A percentile compares a stretch with the other conserved stretches of the same genome.
Conservation (phyloP, 257 asterid genomes). For the Primulina tabacum region DNA sequence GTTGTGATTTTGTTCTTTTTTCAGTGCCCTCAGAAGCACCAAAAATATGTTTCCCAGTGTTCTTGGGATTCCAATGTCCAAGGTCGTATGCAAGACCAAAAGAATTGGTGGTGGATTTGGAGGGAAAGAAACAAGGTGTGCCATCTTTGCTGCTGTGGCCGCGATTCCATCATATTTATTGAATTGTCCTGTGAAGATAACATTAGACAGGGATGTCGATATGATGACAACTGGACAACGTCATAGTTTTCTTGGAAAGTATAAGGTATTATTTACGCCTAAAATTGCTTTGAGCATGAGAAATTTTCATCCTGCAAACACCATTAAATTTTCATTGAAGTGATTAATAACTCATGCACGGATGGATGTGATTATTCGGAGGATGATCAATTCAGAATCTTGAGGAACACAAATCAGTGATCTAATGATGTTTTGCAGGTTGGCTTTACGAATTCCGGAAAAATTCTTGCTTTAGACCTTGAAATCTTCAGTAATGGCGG, state of each 20-base stretch:
- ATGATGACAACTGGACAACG: conserved; percentile 95
- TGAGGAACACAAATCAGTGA: conserved; percentile 10
- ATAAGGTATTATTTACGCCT: conserved; percentile 52
- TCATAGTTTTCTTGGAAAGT: conserved; percentile 91
- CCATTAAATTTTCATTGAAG: neutral
- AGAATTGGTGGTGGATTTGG: conserved; percentile 99
- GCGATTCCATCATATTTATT: conserved; percentile 86
- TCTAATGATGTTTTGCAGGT: conserved; percentile 46
- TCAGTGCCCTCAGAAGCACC: conserved; percentile 93
- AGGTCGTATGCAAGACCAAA: conserved; percentile 95
- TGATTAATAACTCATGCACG: neutral
- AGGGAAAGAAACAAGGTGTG: conserved; percentile 96
- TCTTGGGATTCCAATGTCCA: conserved; percentile 95
- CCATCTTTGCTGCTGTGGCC: conserved; percentile 70
- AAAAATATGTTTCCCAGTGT: conserved; percentile 77
- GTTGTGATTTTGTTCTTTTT: conserved; percentile 10
- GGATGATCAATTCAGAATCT: conserved; percentile 17
- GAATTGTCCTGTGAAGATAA: conserved; percentile 83
- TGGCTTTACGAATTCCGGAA: conserved; percentile 81
- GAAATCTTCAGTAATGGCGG: conserved; percentile 84
- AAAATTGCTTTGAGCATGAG: conserved; percentile 9
- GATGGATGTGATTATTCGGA: conserved; percentile 5
- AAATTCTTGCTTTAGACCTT: conserved; percentile 87
- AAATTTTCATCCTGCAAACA: neutral
- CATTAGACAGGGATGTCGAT: conserved; percentile 82